Conservation (phyloP, 768 basidiomycete species). For the Rhodotorula diobovata region DNA sequence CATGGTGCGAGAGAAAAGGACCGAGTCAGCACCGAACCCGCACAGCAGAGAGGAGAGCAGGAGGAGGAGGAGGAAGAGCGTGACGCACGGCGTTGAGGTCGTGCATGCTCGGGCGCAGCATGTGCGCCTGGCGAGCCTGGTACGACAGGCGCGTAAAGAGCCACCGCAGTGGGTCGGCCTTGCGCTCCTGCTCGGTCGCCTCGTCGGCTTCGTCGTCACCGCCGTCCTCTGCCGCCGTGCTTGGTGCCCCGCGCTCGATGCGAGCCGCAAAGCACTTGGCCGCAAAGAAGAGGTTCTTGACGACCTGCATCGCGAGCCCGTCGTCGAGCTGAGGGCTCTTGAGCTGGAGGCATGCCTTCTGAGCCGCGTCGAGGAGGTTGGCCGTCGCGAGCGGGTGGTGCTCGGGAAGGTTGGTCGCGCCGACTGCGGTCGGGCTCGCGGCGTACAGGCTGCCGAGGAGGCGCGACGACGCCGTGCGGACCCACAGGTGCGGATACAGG, state of each 20-base stretch:
- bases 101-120: conserved; percentile 39
- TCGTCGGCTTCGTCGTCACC: conserved; percentile 42
- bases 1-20: neutral
- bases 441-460: conserved; percentile 67
- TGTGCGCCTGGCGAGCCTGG: conserved; percentile 47
- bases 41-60: neutral
- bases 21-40: neutral
- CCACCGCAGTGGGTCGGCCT: conserved; percentile 69
- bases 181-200: conserved; percentile 35
- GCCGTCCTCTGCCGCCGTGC: conserved; percentile 40
- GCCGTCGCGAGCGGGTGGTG: conserved; percentile 55
- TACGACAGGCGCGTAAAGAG: conserved; percentile 91
- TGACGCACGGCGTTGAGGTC: conserved; percentile 33
- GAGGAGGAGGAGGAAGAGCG: neutral
- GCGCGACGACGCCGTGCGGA: conserved; percentile 72
- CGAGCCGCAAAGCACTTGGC: conserved; percentile 69
- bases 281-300: conserved; percentile 90
- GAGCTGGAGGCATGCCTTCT: conserved; percentile 69
- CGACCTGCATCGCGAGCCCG: conserved; percentile 68
- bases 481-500: conserved; percentile 90
- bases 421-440: conserved; percentile 46
- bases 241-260: neutral
- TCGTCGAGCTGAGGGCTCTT: conserved; percentile 75
- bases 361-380: conserved; percentile 62
- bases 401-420: conserved; percentile 45